Conservation (phyloP, 1,139 yeast genomes). For the Debaryomyces udenii region DNA sequence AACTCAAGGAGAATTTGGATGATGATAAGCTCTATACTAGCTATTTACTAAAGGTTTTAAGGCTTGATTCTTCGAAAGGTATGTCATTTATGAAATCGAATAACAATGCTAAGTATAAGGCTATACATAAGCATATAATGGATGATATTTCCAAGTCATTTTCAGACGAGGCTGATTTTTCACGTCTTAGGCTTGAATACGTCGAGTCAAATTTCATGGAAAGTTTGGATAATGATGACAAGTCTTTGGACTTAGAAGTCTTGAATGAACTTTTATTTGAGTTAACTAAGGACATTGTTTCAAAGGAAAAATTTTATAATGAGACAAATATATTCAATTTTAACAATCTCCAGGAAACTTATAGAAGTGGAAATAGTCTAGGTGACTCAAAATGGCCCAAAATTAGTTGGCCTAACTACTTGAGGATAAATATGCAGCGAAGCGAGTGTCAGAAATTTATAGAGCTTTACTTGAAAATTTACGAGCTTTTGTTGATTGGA, state of each 20-base stretch:
- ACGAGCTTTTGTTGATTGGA: conserved; percentile 30
- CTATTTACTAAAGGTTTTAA: conserved; percentile 33
- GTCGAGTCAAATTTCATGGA: conserved; percentile 36
- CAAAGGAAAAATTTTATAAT: conserved; percentile 16
- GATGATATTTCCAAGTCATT: conserved; percentile 29
- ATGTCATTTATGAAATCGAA: conserved; percentile 35
- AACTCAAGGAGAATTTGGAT: conserved; percentile 20
- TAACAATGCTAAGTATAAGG: conserved; percentile 28
- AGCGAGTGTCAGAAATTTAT: conserved; percentile 35
- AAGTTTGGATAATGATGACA: conserved; percentile 12
- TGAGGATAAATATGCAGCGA: conserved; percentile 26
- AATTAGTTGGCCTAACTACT: conserved; percentile 41
- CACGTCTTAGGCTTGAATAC: conserved; percentile 33
- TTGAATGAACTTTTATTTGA: conserved; percentile 21
- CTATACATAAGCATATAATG: conserved; percentile 36
- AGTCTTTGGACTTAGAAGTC: conserved; percentile 12
- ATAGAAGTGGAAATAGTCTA: conserved; percentile 32
- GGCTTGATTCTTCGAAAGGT: conserved; percentile 31
- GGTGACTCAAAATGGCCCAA: conserved; percentile 40
- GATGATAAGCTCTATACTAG: conserved; percentile 29
- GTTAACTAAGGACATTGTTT: conserved; percentile 17
- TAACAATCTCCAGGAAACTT: conserved; percentile 30
- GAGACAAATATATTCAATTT: conserved; percentile 29
- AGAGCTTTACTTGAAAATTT: conserved; percentile 35
- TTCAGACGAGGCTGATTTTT: conserved; percentile 27